Base-by-base conservation (phyloP, 2,329 filamentous ascomycete species). In the Aureobasidium mangrovei region DNA sequence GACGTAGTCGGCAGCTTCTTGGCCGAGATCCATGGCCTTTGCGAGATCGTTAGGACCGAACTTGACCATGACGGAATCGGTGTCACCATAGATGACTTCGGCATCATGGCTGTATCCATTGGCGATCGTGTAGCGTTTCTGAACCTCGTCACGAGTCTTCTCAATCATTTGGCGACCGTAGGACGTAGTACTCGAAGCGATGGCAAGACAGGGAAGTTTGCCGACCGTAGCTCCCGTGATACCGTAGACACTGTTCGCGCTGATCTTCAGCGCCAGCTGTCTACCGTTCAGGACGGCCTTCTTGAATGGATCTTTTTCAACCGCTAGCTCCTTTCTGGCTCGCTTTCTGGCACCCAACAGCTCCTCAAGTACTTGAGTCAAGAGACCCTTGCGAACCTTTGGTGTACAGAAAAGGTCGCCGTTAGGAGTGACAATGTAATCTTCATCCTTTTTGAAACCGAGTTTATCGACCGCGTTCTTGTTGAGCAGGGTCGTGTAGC, bases 81-180 rank as follows among this genome's bases (percentile, higher is more conserved):
- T 98, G 70, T 98, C 93, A 74, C 93, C 93, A 63, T 98, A 98
- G 59, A 98, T 94, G 72, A 98, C 93, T 67, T 96, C 84, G 0
- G 93, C 93, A 68, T 98, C 88, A 68, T 97, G 89, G 1, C 81
- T 83, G 70, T 97, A 98, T 18, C 93, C 93, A 64, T 98, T 97
- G 47, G 88, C 88, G 55, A 96, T 91, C 46, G 82, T 91, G 70
- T 95, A 98, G 61, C 82, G 84, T 39, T 80, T 78, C 71, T 97
- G 91, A 5, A 98, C 93, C 67, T 97, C 93, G n/a, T 86, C 80
- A 70, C 95, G 97, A 0, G 93, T 97, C 73, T 85, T 93, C 70
- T 97, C 91, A 74, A 98, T 98, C 93, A 98, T 98, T 67, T 96
- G 87, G 63, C 93, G 88, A 61, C 93, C 93, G 65, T 95, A 98